phyloP scores from a whole-genome alignment of 768 basidiomycete genomes.

The Lepiota subincarnata region DNA sequence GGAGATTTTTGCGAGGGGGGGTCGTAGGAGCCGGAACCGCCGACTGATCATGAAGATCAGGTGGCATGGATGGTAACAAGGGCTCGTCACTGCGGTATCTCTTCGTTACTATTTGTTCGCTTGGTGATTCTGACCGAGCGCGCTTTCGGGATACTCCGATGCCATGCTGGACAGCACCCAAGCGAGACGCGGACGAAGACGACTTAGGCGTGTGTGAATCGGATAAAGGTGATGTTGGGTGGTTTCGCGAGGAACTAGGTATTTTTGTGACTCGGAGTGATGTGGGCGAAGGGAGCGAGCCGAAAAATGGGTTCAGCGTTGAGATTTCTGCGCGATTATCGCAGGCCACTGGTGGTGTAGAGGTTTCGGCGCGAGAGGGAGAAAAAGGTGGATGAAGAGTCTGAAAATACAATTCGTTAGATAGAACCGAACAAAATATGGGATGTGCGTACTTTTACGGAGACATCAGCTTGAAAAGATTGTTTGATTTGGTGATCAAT shows the following conservation, averaged over 20 bases:
- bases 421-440: too few relatives aligned
- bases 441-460: not conserved
- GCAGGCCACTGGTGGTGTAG: slow-evolving; percentile 37
- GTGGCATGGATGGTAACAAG: not conserved
- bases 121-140: not conserved
- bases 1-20: slow-evolving; percentile 22
- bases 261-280: slow-evolving; percentile 13
- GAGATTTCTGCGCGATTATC: not conserved
- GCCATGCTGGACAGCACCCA: not conserved
- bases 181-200: not conserved
- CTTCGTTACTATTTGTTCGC: not conserved
- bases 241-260: slow-evolving; percentile 32
- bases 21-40: slow-evolving; percentile 5
- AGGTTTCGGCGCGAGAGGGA: slow-evolving; percentile 46
- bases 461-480: not conserved
- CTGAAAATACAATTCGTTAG: slow-evolving; percentile 19
- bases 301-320: not conserved
- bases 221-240: slow-evolving; percentile 6
- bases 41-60: not conserved
- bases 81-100: not conserved
- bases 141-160: not conserved
- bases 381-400: slow-evolving; percentile 55
- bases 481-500: not conserved
- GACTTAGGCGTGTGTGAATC: not conserved
- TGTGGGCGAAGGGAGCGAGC: not conserved